Percentiles rank a stretch among this genome's conserved stretches.
Evolutionary conservation across 192 early-diverging fungal species (phyloP).

Genomic region (Lobulomyces angularis): DNA sequence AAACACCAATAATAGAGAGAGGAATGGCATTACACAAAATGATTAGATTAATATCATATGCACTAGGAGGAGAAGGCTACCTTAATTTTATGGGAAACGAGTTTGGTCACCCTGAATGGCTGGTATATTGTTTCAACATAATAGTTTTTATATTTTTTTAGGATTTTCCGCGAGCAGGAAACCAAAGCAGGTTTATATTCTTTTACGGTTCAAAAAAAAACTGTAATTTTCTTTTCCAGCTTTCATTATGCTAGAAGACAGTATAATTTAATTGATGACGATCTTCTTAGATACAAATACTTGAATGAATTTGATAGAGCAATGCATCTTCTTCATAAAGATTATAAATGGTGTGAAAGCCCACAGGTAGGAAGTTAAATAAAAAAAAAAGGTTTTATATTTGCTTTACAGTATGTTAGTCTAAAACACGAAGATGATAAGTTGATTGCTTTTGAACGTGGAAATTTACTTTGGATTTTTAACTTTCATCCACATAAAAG

Average conservation of each 20-base stretch:
- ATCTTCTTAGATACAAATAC: constrained; percentile 81
- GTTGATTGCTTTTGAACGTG: constrained; percentile 85
- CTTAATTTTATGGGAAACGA: constrained; percentile 96
- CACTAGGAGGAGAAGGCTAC: constrained; percentile 91
- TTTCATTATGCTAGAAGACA: constrained; percentile 93
- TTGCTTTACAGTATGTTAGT: constrained; percentile 49
- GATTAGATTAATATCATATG: constrained; percentile 81
- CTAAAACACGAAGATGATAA: constrained; percentile 89
- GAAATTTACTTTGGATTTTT: constrained; percentile 79
- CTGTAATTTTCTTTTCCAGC: constrained; percentile 36
- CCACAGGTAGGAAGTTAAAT: constrained; percentile 37
- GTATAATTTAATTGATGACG: constrained; percentile 87
- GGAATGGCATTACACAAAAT: constrained; percentile 93
- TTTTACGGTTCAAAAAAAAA: neutral
- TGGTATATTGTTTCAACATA: constrained; percentile 22
- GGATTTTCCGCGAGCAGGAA: constrained; percentile 92
- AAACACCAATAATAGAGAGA: constrained; percentile 88
- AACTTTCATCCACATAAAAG: constrained; percentile 83
- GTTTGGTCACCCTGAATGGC: constrained; percentile 98
- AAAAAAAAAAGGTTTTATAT: constrained; percentile 2
- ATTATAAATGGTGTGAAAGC: constrained; percentile 55
- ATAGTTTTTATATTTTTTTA: neutral
- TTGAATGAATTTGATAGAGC: constrained; percentile 79
- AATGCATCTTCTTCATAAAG: constrained; percentile 67
- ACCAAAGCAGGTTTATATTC: constrained; percentile 30